These are phyloP conservation scores for Piloderma croceum DNA, from an alignment of 768 basidiomycete genomes.

Conservation along the genomic window DNA sequence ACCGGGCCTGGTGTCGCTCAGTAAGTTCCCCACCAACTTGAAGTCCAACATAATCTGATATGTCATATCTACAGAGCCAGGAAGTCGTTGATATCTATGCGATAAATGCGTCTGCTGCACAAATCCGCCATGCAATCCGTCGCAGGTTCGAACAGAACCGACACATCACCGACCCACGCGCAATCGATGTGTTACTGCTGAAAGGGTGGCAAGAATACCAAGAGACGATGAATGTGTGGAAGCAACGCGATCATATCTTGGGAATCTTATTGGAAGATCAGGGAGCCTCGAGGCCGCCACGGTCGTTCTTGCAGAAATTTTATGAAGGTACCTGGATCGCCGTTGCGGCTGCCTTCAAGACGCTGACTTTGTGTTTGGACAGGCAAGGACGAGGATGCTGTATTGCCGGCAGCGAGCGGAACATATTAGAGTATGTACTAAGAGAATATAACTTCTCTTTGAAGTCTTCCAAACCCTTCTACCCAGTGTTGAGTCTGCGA, in stretches of 20 bases:
- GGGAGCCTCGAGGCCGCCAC: conserved; percentile 36
- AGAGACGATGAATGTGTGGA: conserved; percentile 94
- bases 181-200: conserved; percentile 80
- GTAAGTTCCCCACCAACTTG: conserved; percentile 45
- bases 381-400: conserved; percentile 75
- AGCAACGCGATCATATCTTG: conserved; percentile 75
- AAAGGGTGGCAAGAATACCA: conserved; percentile 88
- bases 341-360: too few relatives aligned
- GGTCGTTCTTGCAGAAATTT: conserved; percentile 79
- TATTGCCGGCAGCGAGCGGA: conserved; percentile 55
- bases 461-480: too few relatives aligned
- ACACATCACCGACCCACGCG: conserved; percentile 71
- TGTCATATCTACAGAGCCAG: conserved; percentile 59
- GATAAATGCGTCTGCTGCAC: conserved; percentile 70
- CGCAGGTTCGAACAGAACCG: conserved; percentile 84
- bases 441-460: too few relatives aligned
- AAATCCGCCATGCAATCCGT: conserved; percentile 77
- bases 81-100: conserved; percentile 82
- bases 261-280: conserved; percentile 57
- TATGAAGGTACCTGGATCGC: conserved; percentile 57
- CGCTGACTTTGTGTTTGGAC: neutral
- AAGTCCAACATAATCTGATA: conserved; percentile 4
- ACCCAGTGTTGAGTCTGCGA: too few relatives aligned
- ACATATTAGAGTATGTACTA: too few relatives aligned
- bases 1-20: conserved; percentile 90